Percentiles rank a stretch among this genome's conserved stretches.
These are phyloP conservation scores for Sphaerulina vaccinii DNA, from an alignment of 2,329 filamentous ascomycete species.

Conservation along the genomic window DNA sequence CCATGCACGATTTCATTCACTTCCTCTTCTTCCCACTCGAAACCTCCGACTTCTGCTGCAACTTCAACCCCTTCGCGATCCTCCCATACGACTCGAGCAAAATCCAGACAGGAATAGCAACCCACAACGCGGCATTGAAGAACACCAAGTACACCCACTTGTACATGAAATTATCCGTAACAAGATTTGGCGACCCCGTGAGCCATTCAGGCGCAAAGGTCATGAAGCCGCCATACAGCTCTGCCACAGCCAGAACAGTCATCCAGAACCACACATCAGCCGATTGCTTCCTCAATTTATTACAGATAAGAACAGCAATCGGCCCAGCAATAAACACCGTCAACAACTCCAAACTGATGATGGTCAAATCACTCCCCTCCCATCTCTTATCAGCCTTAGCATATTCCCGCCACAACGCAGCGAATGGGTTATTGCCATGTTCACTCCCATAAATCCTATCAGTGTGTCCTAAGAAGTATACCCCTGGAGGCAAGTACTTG, in stretches of 20 bases:
- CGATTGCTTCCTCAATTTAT: slow-evolving; percentile 39
- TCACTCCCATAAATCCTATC: slow-evolving; percentile 56
- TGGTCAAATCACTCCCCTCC: slow-evolving; percentile 58
- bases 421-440: slow-evolving; percentile 56
- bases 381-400: slow-evolving; percentile 63
- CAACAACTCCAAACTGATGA: slow-evolving; percentile 60
- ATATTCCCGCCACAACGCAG: slow-evolving; percentile 64
- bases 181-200: slow-evolving; percentile 56
- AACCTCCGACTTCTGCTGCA: slow-evolving; percentile 10
- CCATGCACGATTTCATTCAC: background rate
- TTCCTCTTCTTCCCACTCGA: slow-evolving; percentile 19
- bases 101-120: slow-evolving; percentile 59
- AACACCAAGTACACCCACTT: slow-evolving; percentile 63
- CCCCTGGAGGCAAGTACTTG: slow-evolving; percentile 44
- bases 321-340: slow-evolving; percentile 61
- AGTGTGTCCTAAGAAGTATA: background rate
- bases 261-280: slow-evolving; percentile 56
- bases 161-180: slow-evolving; percentile 61
- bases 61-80: slow-evolving; percentile 26
- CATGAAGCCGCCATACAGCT: slow-evolving; percentile 65
- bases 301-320: slow-evolving; percentile 58
- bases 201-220: slow-evolving; percentile 67
- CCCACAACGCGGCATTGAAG: slow-evolving; percentile 62
- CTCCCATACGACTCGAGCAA: slow-evolving; percentile 53
- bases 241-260: slow-evolving; percentile 59